Evolutionary conservation across 192 early-diverging fungal species (phyloP), one percentile per base, ranked within the genome.

Genomic region (Hyaloraphidium curvatum): DNA sequence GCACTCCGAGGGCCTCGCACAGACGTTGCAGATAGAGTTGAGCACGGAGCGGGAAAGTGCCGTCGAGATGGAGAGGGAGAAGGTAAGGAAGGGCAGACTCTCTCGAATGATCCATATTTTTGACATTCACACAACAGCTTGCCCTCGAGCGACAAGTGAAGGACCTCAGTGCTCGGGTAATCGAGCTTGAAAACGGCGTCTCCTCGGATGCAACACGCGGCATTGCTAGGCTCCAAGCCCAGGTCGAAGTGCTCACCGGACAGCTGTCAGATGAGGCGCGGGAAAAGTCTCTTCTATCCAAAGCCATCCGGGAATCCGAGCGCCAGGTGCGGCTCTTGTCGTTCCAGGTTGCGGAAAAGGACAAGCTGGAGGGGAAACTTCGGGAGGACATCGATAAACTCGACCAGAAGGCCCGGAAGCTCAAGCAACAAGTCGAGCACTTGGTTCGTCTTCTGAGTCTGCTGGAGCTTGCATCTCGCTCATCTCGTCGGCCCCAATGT

Each of bases 291-390:
- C 78, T 81, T 59, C 59, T 74, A 0, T 41, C 72, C 5, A 67
- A 78, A 53, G 67, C 67, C 22, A 60, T 69, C 19, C 71, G 83
- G 23, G 78, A 79, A 35, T 64, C 59, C 30, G 87, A 92, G 57
- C 71, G 87, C 52, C 70, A 76, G 52, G 75, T 90, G 56, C 74
- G 84, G 16, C 86, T 90, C 65, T 66, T 90, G 51, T 87, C 90
- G 65, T 84, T 84, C 67, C 85, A 90, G 56, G 59, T 92, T 5
- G 62, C 67, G 26, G 89, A 92, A 64, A 68, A 73, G 52, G 85
- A 92, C 27, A 87, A 86, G 64, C 58, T 68, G 28, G 79, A 81
- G 67, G 50, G 48, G 2, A 64, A 77, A 16, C 66, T 63, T 33
- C 80, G 82, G 11, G 82, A 84, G 31, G 83, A 86, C 31, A 64